Evolutionary conservation across 129 eudicot genomes (phyloP).

Genomic region (Escallonia rubra): DNA sequence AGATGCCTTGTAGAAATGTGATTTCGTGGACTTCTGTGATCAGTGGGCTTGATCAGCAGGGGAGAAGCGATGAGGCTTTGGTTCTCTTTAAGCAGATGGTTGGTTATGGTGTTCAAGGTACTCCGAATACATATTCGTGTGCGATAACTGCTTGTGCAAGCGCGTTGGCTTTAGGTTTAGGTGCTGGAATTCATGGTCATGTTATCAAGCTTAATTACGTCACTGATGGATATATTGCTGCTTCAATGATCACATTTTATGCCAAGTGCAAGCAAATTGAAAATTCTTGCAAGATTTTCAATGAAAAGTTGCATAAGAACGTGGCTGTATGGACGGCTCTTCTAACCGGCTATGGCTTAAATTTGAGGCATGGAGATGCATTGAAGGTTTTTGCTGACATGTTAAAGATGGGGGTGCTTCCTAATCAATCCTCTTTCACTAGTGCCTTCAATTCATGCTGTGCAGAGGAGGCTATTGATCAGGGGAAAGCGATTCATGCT

Average conservation of each 20-base stretch:
- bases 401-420: slow-evolving; percentile 45
- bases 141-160: slow-evolving; percentile 64
- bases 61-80: slow-evolving; percentile 60
- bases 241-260: slow-evolving; percentile 73
- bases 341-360: slow-evolving; percentile 60
- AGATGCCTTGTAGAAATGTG: slow-evolving; percentile 57
- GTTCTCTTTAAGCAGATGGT: slow-evolving; percentile 45
- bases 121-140: slow-evolving; percentile 50
- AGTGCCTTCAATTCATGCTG: slow-evolving; percentile 78
- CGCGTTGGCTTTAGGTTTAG: slow-evolving; percentile 22
- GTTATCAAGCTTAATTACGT: slow-evolving; percentile 51
- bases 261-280: slow-evolving; percentile 53
- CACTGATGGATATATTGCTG: slow-evolving; percentile 42
- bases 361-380: slow-evolving; percentile 50
- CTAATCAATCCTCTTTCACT: slow-evolving; percentile 87
- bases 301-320: slow-evolving; percentile 39
- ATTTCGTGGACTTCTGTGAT: slow-evolving; percentile 87
- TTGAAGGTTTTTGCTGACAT: slow-evolving; percentile 45
- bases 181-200: slow-evolving; percentile 56
- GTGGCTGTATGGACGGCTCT: slow-evolving; percentile 90
- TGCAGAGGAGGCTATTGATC: slow-evolving; percentile 44
- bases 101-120: slow-evolving; percentile 33
- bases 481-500: slow-evolving; percentile 55
- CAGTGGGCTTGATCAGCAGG: slow-evolving; percentile 70
- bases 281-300: slow-evolving; percentile 43